These are phyloP conservation scores for Rhodomyrtus psidioides DNA, from an alignment of 441 rosid genomes.

Conservation along the genomic window DNA sequence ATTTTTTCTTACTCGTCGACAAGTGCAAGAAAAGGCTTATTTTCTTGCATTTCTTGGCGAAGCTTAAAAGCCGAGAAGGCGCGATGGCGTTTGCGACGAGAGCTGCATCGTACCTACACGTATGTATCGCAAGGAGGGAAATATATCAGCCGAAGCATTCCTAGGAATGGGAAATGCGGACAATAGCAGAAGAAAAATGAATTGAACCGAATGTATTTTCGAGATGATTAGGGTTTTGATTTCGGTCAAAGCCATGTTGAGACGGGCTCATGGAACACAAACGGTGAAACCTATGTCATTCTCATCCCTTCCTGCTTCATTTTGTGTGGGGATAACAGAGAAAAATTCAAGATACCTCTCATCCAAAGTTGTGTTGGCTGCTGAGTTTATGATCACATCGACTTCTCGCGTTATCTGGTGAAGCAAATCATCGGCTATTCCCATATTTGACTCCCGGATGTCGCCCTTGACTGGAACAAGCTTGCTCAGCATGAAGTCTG, in stretches of 20 bases:
- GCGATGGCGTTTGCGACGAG: neutral
- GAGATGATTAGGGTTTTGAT: neutral
- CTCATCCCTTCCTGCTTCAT: neutral
- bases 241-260: neutral
- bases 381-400: slow-evolving; percentile 20
- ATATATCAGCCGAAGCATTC: no score
- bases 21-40: neutral
- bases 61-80: neutral
- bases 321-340: neutral
- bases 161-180: neutral
- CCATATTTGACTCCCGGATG: slow-evolving; percentile 5
- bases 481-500: slow-evolving; percentile 15
- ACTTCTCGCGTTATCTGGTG: neutral
- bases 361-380: slow-evolving; percentile 18
- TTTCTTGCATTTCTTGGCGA: neutral
- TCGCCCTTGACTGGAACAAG: slow-evolving; percentile 23
- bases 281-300: neutral
- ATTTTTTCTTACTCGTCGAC: neutral
- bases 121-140: neutral
- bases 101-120: neutral
- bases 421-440: slow-evolving; percentile 3
- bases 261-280: neutral
- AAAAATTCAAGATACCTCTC: slow-evolving; percentile 7
- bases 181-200: neutral
- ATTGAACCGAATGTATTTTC: neutral